Conservation (phyloP, 148 eudicot species). For the Arctostaphylos glauca region DNA sequence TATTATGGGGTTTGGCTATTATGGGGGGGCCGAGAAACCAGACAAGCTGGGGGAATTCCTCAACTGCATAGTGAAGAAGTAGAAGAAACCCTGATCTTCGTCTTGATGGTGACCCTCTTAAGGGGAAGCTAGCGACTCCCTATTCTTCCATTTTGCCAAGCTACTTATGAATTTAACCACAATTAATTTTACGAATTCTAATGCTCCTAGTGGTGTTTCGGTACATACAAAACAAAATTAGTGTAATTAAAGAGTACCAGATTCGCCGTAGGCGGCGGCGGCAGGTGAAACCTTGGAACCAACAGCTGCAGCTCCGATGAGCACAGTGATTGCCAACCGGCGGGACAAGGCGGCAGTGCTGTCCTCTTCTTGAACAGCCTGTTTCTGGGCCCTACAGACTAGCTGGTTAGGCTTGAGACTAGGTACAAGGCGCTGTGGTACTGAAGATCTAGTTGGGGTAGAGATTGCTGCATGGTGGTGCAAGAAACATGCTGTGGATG, state of each 20-base stretch:
- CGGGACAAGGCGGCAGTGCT: conserved; percentile 43
- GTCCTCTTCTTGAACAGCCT: conserved; percentile 31
- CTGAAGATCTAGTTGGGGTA: conserved; percentile 36
- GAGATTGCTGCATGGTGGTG: conserved; percentile 81
- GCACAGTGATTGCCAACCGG: conserved; percentile 75
- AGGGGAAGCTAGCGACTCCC: no score
- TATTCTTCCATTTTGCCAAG: no score
- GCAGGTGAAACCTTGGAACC: conserved; percentile 93
- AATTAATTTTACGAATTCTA: no score
- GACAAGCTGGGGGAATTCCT: no score
- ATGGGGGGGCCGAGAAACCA: no score
- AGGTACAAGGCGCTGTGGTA: conserved; percentile 29
- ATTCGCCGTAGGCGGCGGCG: conserved; percentile 95
- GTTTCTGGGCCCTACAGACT: conserved; percentile 72
- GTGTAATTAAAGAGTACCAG: conserved; percentile 44
- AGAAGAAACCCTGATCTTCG: no score
- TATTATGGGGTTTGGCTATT: no score
- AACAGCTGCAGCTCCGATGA: conserved; percentile 86
- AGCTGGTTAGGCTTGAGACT: conserved; percentile 43
- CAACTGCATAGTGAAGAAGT: no score
- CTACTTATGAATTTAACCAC: no score
- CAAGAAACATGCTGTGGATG: conserved; percentile 83
- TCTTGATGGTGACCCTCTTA: no score
- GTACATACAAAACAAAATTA: no score
- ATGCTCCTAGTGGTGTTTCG: no score